Evolutionary conservation across 495 filamentous ascomycete species (phyloP).

Genomic region (Aspergillus ostianus): DNA sequence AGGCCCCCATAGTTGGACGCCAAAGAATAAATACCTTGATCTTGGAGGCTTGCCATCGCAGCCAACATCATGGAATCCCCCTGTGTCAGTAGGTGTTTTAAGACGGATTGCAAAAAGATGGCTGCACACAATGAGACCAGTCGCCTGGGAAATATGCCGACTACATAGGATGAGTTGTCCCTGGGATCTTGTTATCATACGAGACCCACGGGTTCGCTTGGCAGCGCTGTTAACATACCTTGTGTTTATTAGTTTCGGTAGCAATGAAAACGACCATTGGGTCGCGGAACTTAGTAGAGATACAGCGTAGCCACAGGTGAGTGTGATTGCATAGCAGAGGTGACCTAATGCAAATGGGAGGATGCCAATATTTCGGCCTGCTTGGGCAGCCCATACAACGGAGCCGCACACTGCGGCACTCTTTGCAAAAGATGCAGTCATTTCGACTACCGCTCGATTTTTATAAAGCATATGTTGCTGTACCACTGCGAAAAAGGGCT

Average conservation of each 20-base stretch:
- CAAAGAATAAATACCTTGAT: conserved; percentile 91
- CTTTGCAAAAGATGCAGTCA: conserved; percentile 69
- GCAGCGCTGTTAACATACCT: conserved; percentile 32
- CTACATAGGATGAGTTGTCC: conserved; percentile 44
- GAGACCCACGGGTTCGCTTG: conserved; percentile 12
- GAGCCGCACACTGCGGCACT: conserved; percentile 68
- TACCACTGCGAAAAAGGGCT: conserved; percentile 81
- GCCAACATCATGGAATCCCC: conserved; percentile 88
- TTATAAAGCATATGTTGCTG: conserved; percentile 79
- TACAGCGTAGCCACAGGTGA: conserved; percentile 66
- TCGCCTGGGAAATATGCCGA: conserved; percentile 63
- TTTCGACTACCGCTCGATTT: conserved; percentile 77
- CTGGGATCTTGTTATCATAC: conserved; percentile 20
- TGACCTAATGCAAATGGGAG: conserved; percentile 90
- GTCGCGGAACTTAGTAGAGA: conserved; percentile 42
- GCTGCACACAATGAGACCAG: conserved; percentile 67
- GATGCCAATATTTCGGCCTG: conserved; percentile 58
- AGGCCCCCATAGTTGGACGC: conserved; percentile 94
- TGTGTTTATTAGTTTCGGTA: conserved; percentile 40
- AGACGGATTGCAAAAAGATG: conserved; percentile 78
- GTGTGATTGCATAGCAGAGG: conserved; percentile 64
- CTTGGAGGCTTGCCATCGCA: conserved; percentile 65
- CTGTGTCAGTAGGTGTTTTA: conserved; percentile 93
- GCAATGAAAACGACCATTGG: conserved; percentile 57
- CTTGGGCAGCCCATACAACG: conserved; percentile 56